Evolutionary conservation across 208 protist genomes (phyloP).

Genomic region (Leptomonas seymouri): DNA sequence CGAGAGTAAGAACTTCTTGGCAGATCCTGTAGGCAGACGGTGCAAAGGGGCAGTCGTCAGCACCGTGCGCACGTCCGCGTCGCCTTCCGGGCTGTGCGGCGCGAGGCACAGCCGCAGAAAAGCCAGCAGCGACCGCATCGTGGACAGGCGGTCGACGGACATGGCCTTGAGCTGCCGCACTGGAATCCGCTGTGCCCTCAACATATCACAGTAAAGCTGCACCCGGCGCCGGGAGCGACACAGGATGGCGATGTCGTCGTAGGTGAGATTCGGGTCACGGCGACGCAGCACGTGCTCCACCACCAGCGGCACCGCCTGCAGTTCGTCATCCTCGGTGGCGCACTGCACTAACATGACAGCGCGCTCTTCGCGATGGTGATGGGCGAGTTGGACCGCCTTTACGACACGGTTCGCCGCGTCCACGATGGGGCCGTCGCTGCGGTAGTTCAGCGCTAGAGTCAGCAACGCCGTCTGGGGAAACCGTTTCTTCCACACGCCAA

Average conservation of each 20-base stretch:
- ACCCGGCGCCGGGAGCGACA: constrained; percentile 72
- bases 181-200: constrained; percentile 58
- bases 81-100: constrained; percentile 39
- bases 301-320: constrained; percentile 42
- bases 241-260: constrained; percentile 80
- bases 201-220: constrained; percentile 32
- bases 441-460: constrained; percentile 80
- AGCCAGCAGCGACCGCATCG: constrained; percentile 53
- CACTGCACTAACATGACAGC: constrained; percentile 46
- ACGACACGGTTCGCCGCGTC: constrained; percentile 60
- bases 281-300: constrained; percentile 51
- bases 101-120: constrained; percentile 65
- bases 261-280: constrained; percentile 39
- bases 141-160: constrained; percentile 34
- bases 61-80: constrained; percentile 64
- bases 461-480: constrained; percentile 65
- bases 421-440: constrained; percentile 77
- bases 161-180: constrained; percentile 44
- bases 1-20: constrained; percentile 55
- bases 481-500: constrained; percentile 69
- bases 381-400: constrained; percentile 42
- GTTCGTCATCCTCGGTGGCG: constrained; percentile 38
- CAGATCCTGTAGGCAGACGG: constrained; percentile 25
- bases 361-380: constrained; percentile 44
- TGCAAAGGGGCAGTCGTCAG: constrained; percentile 46